Base-by-base conservation (phyloP, 2,329 filamentous ascomycete species). In the Cladophialophora immunda region DNA sequence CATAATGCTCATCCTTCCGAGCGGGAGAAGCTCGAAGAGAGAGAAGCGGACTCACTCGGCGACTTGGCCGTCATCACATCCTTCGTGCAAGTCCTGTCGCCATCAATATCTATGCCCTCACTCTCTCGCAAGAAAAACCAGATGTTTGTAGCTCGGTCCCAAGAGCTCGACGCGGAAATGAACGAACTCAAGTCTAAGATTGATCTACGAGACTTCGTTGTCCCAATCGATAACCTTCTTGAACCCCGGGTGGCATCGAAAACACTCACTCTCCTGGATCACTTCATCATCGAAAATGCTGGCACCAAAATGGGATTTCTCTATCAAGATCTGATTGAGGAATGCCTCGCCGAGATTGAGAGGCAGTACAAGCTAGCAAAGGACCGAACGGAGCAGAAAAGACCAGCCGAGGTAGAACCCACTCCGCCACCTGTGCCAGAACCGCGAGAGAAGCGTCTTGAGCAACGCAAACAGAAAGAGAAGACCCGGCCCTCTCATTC, bases 301-400 rank as follows among this genome's bases (percentile, higher is more conserved):
- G 81, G 82, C 1, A 75, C 76, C 0, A 80, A 76, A n/a, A 66
- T 85, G 15, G 79, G 78, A 1, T 78, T 78, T 50, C 70, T 84
- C 0, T 85, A 84, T 66, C 75, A 82, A 53, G 79, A 83, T 53
- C 59, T 82, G 6, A 70, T 83, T 2, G 74, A 82, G 0, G 77
- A 81, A 0, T 79, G 77, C 59, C 53, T 84, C 0, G 41, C 68
- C 0, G 72, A 76, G 4, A 67, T 84, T 0, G 63, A 79, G 19
- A 65, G 68, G 0, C 64, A 75, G 17, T 70, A 73, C 17, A 54
- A 74, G 25, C 66, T 72, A 19, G 36, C 6, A 8, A 53, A 53
- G 22, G 15, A n/a, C 19, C 17, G 22, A 25, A n/a, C 4, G 47
- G 47, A 27, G 47, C 47, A 53, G 19, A 53, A 53, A 25, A 22